Percentiles rank a stretch among this genome's conserved stretches.
Evolutionary conservation across 2,329 filamentous ascomycete genomes (phyloP).

Genomic region (Cylindrodendrum hubeiense): DNA sequence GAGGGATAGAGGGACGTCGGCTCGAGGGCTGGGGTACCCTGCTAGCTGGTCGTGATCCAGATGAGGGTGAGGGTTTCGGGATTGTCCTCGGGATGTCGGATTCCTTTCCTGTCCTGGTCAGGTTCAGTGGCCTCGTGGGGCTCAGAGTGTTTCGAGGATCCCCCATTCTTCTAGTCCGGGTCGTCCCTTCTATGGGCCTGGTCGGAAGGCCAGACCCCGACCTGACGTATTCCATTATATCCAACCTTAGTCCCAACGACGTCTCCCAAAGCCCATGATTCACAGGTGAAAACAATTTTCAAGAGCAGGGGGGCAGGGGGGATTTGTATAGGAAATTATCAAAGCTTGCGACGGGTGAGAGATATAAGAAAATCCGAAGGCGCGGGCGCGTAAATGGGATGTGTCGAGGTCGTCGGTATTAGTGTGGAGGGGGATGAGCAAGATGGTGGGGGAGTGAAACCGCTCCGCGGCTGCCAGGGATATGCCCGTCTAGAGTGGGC

Average conservation of each 20-base stretch:
- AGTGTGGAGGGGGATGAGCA: conserved; percentile 40
- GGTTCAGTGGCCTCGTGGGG: conserved; percentile 39
- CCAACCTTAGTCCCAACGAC: conserved; percentile 43
- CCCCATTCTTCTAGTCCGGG: conserved; percentile 45
- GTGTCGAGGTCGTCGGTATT: conserved; percentile 43
- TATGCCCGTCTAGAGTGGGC: conserved; percentile 36
- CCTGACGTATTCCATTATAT: conserved; percentile 59
- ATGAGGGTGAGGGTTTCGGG: conserved; percentile 31
- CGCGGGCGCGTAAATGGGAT: conserved; percentile 35
- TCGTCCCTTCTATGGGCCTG: conserved; percentile 52
- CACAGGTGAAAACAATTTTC: conserved; percentile 2
- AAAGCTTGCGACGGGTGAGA: conserved; percentile 16
- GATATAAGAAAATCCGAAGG: conserved; percentile 33
- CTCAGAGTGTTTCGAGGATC: conserved; percentile 35
- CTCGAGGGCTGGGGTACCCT: conserved; percentile 40
- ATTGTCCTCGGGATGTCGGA: conserved; percentile 34
- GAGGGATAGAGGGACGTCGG: conserved; percentile 43
- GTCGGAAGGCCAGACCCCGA: conserved; percentile 55
- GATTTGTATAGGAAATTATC: conserved; percentile 16
- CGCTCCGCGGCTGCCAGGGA: conserved; percentile 34
- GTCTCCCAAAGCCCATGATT: conserved; percentile 39
- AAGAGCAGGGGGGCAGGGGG: conserved; percentile 5
- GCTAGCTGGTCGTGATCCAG: conserved; percentile 31
- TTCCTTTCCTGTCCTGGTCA: conserved; percentile 37
- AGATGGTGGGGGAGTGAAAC: conserved; percentile 43